These are phyloP conservation scores for Dillenia turbinata DNA, from an alignment of 164 flowering plant species.

Conservation along the genomic window DNA sequence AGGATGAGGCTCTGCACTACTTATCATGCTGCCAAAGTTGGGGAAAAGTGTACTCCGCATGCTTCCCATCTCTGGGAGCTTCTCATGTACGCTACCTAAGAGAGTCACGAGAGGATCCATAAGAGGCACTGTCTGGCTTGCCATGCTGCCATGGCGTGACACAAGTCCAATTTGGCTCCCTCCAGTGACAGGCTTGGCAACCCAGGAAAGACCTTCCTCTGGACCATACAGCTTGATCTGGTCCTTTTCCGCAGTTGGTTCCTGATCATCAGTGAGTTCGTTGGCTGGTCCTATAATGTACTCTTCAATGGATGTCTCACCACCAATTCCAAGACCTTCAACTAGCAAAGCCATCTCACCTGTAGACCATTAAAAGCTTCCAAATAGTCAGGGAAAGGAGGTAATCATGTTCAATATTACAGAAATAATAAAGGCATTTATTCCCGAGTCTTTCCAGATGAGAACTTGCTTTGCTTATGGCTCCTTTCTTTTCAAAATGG, in stretches of 20 bases:
- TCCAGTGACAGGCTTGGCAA: slow-evolving; percentile 80
- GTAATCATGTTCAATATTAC: too few species aligned
- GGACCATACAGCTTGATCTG: slow-evolving; percentile 73
- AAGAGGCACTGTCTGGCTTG: slow-evolving; percentile 46
- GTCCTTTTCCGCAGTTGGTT: slow-evolving; percentile 34
- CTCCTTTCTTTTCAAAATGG: too few species aligned
- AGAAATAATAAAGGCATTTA: too few species aligned
- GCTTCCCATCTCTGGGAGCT: slow-evolving; percentile 66
- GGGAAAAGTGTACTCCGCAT: slow-evolving; percentile 52
- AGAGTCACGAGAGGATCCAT: slow-evolving; percentile 90
- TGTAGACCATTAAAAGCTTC: slow-evolving; percentile 21
- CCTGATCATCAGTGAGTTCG: slow-evolving; percentile 51
- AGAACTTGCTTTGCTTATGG: too few species aligned
- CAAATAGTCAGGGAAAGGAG: background rate
- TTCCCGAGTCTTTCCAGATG: too few species aligned
- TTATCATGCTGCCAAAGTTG: slow-evolving; percentile 56
- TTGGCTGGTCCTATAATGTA: slow-evolving; percentile 73
- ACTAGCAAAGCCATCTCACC: slow-evolving; percentile 96
- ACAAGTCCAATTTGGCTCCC: slow-evolving; percentile 58
- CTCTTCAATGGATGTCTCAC: slow-evolving; percentile 80
- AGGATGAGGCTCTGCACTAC: slow-evolving; percentile 28
- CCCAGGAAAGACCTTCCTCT: slow-evolving; percentile 79
- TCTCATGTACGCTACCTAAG: slow-evolving; percentile 92
- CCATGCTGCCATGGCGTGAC: slow-evolving; percentile 81
- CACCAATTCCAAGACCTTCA: slow-evolving; percentile 91